Base-by-base conservation (phyloP, 768 basidiomycete species). In the Saitozyma sp. region DNA sequence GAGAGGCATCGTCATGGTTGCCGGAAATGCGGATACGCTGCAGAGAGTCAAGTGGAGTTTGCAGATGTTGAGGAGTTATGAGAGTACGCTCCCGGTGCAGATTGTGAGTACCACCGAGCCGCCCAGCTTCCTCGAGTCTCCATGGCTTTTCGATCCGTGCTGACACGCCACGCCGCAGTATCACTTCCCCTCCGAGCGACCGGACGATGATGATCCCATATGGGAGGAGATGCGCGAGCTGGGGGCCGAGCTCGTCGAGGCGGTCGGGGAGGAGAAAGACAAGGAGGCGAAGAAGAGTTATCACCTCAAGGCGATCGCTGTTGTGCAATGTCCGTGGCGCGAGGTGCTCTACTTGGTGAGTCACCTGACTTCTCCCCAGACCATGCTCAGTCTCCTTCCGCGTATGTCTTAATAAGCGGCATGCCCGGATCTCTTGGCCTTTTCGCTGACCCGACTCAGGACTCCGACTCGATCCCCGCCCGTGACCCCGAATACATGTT, bases 171-270 rank as follows among this genome's bases (percentile, higher is more conserved):
- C 43, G 6, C 6, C 6, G 45, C 50, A 73, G 71, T 77, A 68
- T 61, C 81, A 82, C 64, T 83, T 83, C 58, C 79, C 82, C 0
- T 70, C 74, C 20, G 82, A 83, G 66, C 43, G 59, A 5, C 82
- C 80, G 0, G 63, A 70, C 0, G 56, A 45, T 0, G 77, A 80
- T 55, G 68, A 69, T 38, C 63, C 74, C 4, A 69, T 80, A 48
- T 58, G 69, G 45, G 38, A 65, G 17, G 83, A 82, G 57, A 79
- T 91, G 59, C 78, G 82, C 60, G 70, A 80, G 43, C 74, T 81
- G 8, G 83, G 84, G 3, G 73, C 88, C 14, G 82, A 82, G 45
- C 89, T 82, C 16, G 76, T 81, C n/a, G 76, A 79, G 54, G 71
- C 69, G 0, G 58, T 68, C 38, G 70, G 71, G 0, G 74, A 78